Evolutionary conservation across 2,329 filamentous ascomycete species (phyloP), one percentile per base, ranked within the genome.

Genomic region (Mycosphaerella sp.): DNA sequence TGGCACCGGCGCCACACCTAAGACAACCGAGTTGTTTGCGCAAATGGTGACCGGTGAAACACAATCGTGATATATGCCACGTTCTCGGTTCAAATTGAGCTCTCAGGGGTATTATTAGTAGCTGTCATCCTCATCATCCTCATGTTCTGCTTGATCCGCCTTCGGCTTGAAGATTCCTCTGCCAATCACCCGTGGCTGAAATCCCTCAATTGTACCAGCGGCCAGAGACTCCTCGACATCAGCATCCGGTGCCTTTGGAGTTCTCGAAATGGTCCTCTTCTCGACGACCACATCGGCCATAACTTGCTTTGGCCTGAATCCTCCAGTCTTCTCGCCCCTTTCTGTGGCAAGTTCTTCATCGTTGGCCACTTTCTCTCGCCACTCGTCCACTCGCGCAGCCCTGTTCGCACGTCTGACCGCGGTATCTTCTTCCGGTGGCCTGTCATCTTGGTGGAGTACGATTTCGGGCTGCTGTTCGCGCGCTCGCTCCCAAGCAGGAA

Each of bases 401-500:
- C 69, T 65, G 17, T 70, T 68, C 17, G 70, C 69, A 3, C 66
- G 59, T 6, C 63, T 55, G 6, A 51, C 38, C 36, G 55, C 54
- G 53, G 55, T 54, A 29, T 62, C 61, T 6, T 51, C 53, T n/a
- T 61, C 55, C 5, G 48, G 53, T n/a, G 46, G 49, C 14, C 48
- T 51, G 38, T 62, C 59, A 12, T 72, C 69, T 12, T 70, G 68
- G 62, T 73, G 69, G 14, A 76, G 64, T 49, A 72, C 67, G 8
- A 76, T 69, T 31, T 67, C 65, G 32, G 68, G 66, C 10, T 64
- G 65, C 41, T 67, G 62, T 6, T 69, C 70, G 29, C 80, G 82
- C 4, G 80, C 80, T 49, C 91, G 79, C 70, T 93, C 83, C 89
- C 91, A 95, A 0, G 87, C 88, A 0, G 90, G 89, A 58, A 86